These are phyloP conservation scores for Clonostachys rosea DNA, from an alignment of 2,329 filamentous ascomycete genomes.

Conservation along the genomic window DNA sequence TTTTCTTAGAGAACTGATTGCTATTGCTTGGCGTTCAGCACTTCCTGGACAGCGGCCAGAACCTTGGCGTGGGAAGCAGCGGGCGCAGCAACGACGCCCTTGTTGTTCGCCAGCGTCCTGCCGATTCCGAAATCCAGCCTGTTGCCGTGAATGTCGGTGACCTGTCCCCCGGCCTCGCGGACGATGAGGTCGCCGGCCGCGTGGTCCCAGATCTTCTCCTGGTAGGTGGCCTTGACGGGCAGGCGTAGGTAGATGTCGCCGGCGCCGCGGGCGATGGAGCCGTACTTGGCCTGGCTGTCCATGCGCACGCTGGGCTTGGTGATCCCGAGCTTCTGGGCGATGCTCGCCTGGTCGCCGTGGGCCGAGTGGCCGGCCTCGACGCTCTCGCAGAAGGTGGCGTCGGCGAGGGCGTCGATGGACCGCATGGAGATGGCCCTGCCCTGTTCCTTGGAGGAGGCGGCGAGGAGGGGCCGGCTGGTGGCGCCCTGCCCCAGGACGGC, in stretches of 20 bases:
- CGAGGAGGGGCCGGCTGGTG: constrained; percentile 67
- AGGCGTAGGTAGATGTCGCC: constrained; percentile 92
- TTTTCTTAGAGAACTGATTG: not conserved
- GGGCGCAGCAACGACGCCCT: constrained; percentile 88
- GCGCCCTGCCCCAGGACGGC: constrained; percentile 78
- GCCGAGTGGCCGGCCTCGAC: constrained; percentile 91
- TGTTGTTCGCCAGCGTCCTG: constrained; percentile 82
- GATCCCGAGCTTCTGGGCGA: constrained; percentile 82
- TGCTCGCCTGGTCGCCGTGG: constrained; percentile 77
- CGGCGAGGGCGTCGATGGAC: constrained; percentile 64
- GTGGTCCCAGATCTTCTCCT: constrained; percentile 99
- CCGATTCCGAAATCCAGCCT: constrained; percentile 82
- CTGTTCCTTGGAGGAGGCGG: constrained; percentile 22
- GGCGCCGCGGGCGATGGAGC: constrained; percentile 86
- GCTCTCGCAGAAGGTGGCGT: constrained; percentile 92
- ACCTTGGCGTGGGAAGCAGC: constrained; percentile 71
- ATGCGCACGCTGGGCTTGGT: constrained; percentile 86
- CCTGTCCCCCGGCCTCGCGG: constrained; percentile 84
- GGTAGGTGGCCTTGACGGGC: constrained; percentile 79
- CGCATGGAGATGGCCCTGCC: constrained; percentile 74
- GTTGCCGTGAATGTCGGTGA: constrained; percentile 85
- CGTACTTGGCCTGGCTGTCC: constrained; percentile 98
- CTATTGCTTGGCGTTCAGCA: constrained; percentile 45
- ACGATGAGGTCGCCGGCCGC: constrained; percentile 94
- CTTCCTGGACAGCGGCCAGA: constrained; percentile 75